Evolutionary conservation across 2,329 filamentous ascomycete species (phyloP), one percentile per base, ranked within the genome.

Genomic region (Sarocladium strictum): DNA sequence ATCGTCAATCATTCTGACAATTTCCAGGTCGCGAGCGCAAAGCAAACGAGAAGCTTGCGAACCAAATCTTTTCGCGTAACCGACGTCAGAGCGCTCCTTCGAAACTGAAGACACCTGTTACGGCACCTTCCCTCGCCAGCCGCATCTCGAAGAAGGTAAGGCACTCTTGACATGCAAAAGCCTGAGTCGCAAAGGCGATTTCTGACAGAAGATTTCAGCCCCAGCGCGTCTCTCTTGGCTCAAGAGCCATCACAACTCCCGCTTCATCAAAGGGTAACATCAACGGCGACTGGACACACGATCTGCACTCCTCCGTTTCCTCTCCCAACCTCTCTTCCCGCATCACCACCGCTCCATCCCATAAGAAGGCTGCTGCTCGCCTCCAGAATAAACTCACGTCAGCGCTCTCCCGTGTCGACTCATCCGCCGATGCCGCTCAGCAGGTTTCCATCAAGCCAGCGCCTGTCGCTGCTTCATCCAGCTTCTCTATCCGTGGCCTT

Each of bases 121-220:
- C 52, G 9, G 74, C 78, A 53, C 75, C 83, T 63, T 82, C 82
- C 2, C 79, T 91, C 52, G 83, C 87, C 54, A 88, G 85, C 69
- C 81, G 87, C 67, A 84, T 87, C 56, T 87, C 91, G 51, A 83
- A 81, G 63, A 91, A 91, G 81, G 84, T 84, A 75, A 55, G 63
- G 58, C 56, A 19, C 43, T 24, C 23, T 23, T 19, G 5, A 45
- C 19, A 45, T 15, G 17, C 5, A 21, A 37, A 41, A 21, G 54
- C 50, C 40, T 11, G 54, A n/a, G 26, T 33, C 12, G n/a, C 26
- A 19, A 15, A 12, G 11, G 10, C n/a, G 3, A 4, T 12, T 17
- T 49, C 43, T 27, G 43, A 49, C 43, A 14, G 10, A 21, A n/a
- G 43, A 11, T 21, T 4, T 7, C 14, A 52, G 49, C 27, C 27